Evolutionary conservation across 1,284 basidiomycete genomes (phyloP).

Genomic region (Ustilago shanxiensis): DNA sequence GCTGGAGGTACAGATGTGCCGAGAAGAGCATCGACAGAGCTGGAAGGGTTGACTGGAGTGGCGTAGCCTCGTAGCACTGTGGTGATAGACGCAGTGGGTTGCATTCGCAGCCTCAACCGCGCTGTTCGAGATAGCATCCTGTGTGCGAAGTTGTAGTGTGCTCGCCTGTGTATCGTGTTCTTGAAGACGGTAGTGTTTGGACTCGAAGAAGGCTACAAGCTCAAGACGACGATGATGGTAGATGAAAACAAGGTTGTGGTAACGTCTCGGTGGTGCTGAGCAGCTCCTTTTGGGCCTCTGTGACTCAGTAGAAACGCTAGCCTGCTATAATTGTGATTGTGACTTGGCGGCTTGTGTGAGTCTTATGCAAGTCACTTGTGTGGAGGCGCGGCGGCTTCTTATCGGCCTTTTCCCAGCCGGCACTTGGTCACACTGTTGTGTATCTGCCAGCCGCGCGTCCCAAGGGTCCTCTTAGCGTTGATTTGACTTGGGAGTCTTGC

Average conservation of each 20-base stretch:
- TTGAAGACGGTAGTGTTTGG: too few species aligned
- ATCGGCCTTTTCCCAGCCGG: slow-evolving; percentile 12
- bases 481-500: slow-evolving; percentile 3
- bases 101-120: slow-evolving; percentile 26
- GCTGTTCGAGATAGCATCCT: slow-evolving; percentile 37
- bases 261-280: too few species aligned
- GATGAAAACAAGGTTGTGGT: too few species aligned
- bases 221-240: background rate
- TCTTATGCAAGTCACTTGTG: slow-evolving; percentile 30
- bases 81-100: slow-evolving; percentile 1
- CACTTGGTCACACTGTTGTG: background rate
- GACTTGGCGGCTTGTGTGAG: background rate
- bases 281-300: too few species aligned
- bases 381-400: slow-evolving; percentile 37
- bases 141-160: too few species aligned
- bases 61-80: slow-evolving; percentile 29
- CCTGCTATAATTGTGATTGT: background rate
- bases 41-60: slow-evolving; percentile 57
- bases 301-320: background rate
- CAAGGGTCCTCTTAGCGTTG: too few species aligned
- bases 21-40: slow-evolving; percentile 61
- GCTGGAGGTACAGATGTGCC: slow-evolving; percentile 58
- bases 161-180: too few species aligned
- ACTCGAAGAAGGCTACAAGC: too few species aligned
- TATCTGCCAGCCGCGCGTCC: slow-evolving; percentile 2